Percentiles rank a stretch among this genome's conserved stretches.
phyloP scores from a whole-genome alignment of 192 early-diverging fungal genomes.

The Coemansia umbellata region DNA sequence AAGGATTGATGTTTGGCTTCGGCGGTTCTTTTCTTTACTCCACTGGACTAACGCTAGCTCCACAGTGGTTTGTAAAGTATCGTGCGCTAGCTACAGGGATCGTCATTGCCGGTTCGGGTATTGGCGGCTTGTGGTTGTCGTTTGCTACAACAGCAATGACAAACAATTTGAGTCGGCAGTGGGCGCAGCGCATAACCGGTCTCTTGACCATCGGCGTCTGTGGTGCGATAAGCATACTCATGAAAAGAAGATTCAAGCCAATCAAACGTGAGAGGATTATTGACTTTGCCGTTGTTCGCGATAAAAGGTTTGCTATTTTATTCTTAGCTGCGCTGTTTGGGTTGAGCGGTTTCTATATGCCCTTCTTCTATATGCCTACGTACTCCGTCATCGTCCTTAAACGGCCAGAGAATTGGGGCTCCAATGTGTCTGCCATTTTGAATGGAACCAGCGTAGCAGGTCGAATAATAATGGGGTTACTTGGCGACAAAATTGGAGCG shows the following conservation, averaged over 20 bases:
- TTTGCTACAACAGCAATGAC: conserved; percentile 56
- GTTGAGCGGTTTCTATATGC: conserved; percentile 17
- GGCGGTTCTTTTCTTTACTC: conserved; percentile 60
- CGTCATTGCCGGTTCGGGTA: conserved; percentile 63
- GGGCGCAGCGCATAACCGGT: conserved; percentile 70
- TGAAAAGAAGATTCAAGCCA: conserved; percentile 15
- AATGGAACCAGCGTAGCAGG: conserved; percentile 25
- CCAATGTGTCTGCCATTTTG: conserved; percentile 32
- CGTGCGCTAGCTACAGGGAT: conserved; percentile 69
- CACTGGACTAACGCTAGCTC: conserved; percentile 58
- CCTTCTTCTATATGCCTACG: conserved; percentile 30
- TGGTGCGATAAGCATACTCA: conserved; percentile 3
- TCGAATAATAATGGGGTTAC: conserved; percentile 13
- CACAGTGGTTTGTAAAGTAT: conserved; percentile 67
- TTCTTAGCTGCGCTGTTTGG: conserved; percentile 16
- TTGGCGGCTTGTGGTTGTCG: conserved; percentile 69
- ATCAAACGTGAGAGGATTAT: conserved; percentile 12
- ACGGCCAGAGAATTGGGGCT: conserved; percentile 8
- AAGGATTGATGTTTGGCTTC: conserved; percentile 70
- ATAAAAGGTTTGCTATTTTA: conserved; percentile 19
- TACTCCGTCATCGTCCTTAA: conserved; percentile 9
- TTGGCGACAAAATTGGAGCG: conserved; percentile 19
- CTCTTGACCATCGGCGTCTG: conserved; percentile 38
- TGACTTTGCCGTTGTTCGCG: conserved; percentile 5
- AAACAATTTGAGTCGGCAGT: conserved; percentile 51